Base-by-base conservation (phyloP, 2,329 filamentous ascomycete genomes). In the Pestalotiopsis sp. region DNA sequence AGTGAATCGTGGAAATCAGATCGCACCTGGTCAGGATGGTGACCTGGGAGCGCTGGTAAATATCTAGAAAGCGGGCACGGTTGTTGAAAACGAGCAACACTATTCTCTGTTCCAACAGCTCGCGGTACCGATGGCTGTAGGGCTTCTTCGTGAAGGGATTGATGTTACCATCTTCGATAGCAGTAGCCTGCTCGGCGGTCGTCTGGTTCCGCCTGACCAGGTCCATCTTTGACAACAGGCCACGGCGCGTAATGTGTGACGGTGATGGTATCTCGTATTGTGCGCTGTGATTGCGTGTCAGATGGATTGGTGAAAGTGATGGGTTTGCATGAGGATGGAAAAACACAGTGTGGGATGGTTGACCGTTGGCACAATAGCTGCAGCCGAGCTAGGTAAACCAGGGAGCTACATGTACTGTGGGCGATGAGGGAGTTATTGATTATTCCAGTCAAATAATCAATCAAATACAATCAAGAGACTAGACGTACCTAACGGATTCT, bases 51-150 rank as follows among this genome's bases (percentile, higher is more conserved):
- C 17, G 45, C 17, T 52, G 45, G 45, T 52, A 52, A n/a, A 7
- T 2, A 1, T 9, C 2, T 4, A 52, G 7, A 9, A 52, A 52
- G 45, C 17, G 14, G 0, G 5, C 14, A 7, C 45, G 6, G 14
- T 52, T 9, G 14, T 17, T 20, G 17, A 5, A n/a, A n/a, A 52
- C 45, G 1, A n/a, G 45, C 14, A 52, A n/a, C 3, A 5, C 17
- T n/a, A n/a, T n/a, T n/a, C 45, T n/a, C 3, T n/a, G 17, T 11
- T 3, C 1, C 14, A 52, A 9, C 1, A 52, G 14, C 14, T 52
- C 0, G 3, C n/a, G 2, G 6, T n/a, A 23, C 0, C 6, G 45
- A n/a, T n/a, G 14, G 45, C 14, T n/a, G 45, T 3, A 3, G 3
- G 6, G 5, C 5, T 23, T 52, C 1, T n/a, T 3, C 6, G 45